Evolutionary conservation across 495 filamentous ascomycete genomes (phyloP).

Genomic region (Talaromyces proteolyticus): DNA sequence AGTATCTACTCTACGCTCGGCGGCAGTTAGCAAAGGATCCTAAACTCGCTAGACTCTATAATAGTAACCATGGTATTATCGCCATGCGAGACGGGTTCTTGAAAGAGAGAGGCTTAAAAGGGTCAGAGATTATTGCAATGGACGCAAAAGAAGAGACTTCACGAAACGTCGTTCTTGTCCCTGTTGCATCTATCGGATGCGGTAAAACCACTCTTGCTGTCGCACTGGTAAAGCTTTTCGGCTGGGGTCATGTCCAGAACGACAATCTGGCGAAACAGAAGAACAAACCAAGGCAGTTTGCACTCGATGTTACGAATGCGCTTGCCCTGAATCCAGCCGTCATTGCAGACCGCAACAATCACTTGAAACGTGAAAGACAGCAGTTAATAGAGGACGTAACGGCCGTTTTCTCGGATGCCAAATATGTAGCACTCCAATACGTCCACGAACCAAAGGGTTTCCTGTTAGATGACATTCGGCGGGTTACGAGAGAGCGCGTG

Average conservation of each 20-base stretch:
- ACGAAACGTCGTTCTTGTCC: constrained; percentile 67
- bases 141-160: constrained; percentile 35
- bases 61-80: constrained; percentile 94
- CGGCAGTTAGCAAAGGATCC: constrained; percentile 61
- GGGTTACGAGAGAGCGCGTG: constrained; percentile 73
- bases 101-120: constrained; percentile 70
- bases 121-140: constrained; percentile 69
- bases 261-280: constrained; percentile 83
- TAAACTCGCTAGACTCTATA: constrained; percentile 59
- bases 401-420: constrained; percentile 49
- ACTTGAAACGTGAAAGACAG: constrained; percentile 75
- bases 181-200: constrained; percentile 89
- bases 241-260: constrained; percentile 94
- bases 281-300: constrained; percentile 67
- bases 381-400: constrained; percentile 80
- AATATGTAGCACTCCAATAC: constrained; percentile 88
- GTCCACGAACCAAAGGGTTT: constrained; percentile 64
- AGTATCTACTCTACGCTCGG: constrained; percentile 80
- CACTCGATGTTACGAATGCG: constrained; percentile 52
- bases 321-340: constrained; percentile 62
- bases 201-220: constrained; percentile 93
- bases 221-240: constrained; percentile 76
- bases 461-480: constrained; percentile 56
- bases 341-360: constrained; percentile 92
- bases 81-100: constrained; percentile 82